phyloP scores from a whole-genome alignment of 345 rosid genomes.

The Trapa bicornis region DNA sequence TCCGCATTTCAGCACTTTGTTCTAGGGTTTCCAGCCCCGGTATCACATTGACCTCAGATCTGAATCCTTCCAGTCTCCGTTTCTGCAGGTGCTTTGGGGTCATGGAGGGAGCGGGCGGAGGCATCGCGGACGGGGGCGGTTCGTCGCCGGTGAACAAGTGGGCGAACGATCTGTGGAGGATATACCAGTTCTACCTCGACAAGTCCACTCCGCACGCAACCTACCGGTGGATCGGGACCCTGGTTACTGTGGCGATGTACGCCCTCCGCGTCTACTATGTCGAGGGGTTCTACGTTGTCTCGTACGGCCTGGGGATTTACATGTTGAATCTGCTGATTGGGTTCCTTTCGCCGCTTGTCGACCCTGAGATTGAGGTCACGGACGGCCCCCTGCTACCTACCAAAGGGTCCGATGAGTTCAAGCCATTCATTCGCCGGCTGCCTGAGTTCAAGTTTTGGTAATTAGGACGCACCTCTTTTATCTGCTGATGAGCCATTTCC shows the following conservation, averaged over 20 bases:
- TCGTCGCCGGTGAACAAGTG: constrained; percentile 55
- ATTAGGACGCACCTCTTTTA: constrained; percentile 3
- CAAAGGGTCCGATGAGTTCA: constrained; percentile 92
- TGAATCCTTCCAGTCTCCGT: background rate
- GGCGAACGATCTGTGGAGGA: constrained; percentile 61
- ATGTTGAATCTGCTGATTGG: constrained; percentile 80
- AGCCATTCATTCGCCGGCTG: constrained; percentile 87
- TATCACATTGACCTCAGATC: background rate
- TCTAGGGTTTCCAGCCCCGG: background rate
- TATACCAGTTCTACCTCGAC: constrained; percentile 77
- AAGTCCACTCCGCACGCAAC: constrained; percentile 69
- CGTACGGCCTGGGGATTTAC: constrained; percentile 90
- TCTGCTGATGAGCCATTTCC: too few relatives aligned
- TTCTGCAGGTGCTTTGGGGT: constrained; percentile 6
- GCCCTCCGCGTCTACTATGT: constrained; percentile 53
- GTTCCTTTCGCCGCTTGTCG: constrained; percentile 84
- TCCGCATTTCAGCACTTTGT: background rate
- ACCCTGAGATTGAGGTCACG: constrained; percentile 64
- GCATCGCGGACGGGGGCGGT: constrained; percentile 20
- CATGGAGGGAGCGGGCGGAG: constrained; percentile 72
- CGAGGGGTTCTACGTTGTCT: constrained; percentile 78
- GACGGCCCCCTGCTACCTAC: constrained; percentile 85
- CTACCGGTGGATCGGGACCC: constrained; percentile 82
- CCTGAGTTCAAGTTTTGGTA: constrained; percentile 99
- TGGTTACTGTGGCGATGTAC: constrained; percentile 36